These are phyloP conservation scores for Trametes maxima DNA, from an alignment of 768 basidiomycete species.

Conservation along the genomic window DNA sequence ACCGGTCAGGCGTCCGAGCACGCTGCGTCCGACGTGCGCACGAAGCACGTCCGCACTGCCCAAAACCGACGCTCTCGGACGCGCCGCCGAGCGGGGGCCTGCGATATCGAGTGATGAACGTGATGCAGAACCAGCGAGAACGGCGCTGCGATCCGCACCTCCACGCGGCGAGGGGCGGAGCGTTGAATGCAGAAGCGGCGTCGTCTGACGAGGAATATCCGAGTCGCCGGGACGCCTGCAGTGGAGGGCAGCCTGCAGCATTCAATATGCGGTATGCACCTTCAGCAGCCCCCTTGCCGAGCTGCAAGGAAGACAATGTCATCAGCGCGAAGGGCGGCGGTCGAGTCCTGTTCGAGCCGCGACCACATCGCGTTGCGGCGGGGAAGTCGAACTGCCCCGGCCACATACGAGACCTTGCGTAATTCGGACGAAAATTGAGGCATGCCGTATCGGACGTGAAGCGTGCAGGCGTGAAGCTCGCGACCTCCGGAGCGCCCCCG, in stretches of 20 bases:
- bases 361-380: too few relatives aligned
- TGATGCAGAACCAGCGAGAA: slow-evolving; percentile 14
- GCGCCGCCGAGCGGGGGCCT: background rate
- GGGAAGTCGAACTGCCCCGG: too few relatives aligned
- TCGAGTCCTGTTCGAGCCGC: too few relatives aligned
- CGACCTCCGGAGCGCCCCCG: too few relatives aligned
- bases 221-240: background rate
- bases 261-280: background rate
- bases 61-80: background rate
- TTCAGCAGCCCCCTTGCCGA: too few relatives aligned
- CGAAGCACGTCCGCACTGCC: background rate
- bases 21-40: slow-evolving; percentile 17
- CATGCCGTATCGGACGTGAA: too few relatives aligned
- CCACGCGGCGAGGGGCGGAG: slow-evolving; percentile 6
- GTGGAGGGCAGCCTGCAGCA: background rate
- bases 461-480: too few relatives aligned
- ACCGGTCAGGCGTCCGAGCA: background rate
- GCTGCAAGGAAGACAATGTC: too few relatives aligned
- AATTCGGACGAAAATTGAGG: too few relatives aligned
- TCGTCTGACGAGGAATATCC: slow-evolving; percentile 17
- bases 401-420: too few relatives aligned
- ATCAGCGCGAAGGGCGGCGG: too few relatives aligned
- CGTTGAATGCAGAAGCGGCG: slow-evolving; percentile 15
- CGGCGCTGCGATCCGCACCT: slow-evolving; percentile 14
- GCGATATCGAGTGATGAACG: background rate